phyloP scores from a whole-genome alignment of 257 asterid genomes.

The Eustoma russellianum region DNA sequence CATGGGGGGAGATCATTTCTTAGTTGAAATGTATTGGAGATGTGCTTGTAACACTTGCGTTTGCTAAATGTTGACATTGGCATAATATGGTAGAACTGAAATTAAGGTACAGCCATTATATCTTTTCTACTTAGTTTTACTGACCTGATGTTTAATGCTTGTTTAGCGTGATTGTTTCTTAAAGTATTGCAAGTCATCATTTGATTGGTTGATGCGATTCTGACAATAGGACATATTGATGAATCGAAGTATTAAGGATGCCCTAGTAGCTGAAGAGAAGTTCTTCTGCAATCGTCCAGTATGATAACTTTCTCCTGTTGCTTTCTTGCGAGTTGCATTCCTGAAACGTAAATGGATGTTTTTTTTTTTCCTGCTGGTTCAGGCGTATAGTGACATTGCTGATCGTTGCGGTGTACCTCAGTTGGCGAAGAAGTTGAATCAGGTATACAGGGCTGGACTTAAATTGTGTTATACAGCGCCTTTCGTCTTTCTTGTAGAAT shows the following conservation, averaged over 20 bases:
- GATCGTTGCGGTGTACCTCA: conserved; percentile 94
- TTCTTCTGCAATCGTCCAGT: conserved; percentile 81
- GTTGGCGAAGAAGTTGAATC: conserved; percentile 97
- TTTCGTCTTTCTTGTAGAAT: background rate
- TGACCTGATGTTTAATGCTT: too few species aligned
- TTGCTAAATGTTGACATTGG: too few species aligned
- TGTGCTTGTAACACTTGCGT: too few species aligned
- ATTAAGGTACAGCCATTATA: too few species aligned
- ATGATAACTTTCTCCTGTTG: conserved; percentile 19
- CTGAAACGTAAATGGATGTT: conserved; percentile 2
- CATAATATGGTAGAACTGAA: too few species aligned
- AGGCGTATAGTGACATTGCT: conserved; percentile 86
- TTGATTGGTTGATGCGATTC: conserved; percentile 2
- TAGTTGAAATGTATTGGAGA: too few species aligned
- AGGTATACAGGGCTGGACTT: conserved; percentile 33
- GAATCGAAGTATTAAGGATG: conserved; percentile 79
- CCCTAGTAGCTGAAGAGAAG: conserved; percentile 83
- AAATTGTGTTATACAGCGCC: conserved; percentile 12
- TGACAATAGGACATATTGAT: conserved; percentile 60
- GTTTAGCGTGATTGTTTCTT: too few species aligned
- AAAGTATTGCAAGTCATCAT: background rate
- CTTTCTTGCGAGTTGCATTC: conserved; percentile 13
- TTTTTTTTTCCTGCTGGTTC: conserved; percentile 9
- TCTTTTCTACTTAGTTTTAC: too few species aligned
- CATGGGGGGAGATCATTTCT: too few species aligned